Evolutionary conservation across 257 asterid genomes (phyloP).

Genomic region (Prunella vulgaris): DNA sequence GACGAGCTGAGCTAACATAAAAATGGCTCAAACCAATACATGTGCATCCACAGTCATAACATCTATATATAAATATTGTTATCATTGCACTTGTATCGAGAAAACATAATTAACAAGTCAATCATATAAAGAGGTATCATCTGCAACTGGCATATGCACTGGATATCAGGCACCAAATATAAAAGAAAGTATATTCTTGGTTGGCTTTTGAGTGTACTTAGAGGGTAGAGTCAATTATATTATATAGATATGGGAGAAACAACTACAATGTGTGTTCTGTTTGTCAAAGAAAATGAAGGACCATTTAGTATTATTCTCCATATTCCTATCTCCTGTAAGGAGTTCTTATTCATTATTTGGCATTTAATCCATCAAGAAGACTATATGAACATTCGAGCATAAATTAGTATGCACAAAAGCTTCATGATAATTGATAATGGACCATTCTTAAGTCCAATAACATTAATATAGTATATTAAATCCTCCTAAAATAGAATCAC

Average conservation of each 20-base stretch:
- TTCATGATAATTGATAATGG: not conserved
- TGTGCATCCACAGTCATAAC: not conserved
- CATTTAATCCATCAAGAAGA: not conserved
- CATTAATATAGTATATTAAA: not conserved
- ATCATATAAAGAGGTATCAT: not conserved
- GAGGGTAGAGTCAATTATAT: not conserved
- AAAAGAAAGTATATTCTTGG: not conserved
- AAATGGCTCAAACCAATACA: not conserved
- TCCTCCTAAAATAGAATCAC: slow-evolving; percentile 3
- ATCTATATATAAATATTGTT: not conserved
- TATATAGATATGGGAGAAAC: not conserved
- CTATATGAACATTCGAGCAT: not conserved
- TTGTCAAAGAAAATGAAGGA: not conserved
- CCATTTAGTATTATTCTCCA: not conserved
- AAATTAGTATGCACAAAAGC: not conserved
- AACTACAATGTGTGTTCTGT: not conserved
- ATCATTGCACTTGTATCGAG: not conserved
- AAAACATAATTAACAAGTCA: not conserved
- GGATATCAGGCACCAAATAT: not conserved
- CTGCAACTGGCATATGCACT: not conserved
- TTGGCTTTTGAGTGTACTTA: not conserved
- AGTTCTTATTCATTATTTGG: not conserved
- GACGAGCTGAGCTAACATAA: not conserved
- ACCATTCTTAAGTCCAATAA: not conserved
- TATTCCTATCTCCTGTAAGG: not conserved